phyloP scores from a whole-genome alignment of 2,329 filamentous ascomycete genomes.

The Celoporthe dispersa region DNA sequence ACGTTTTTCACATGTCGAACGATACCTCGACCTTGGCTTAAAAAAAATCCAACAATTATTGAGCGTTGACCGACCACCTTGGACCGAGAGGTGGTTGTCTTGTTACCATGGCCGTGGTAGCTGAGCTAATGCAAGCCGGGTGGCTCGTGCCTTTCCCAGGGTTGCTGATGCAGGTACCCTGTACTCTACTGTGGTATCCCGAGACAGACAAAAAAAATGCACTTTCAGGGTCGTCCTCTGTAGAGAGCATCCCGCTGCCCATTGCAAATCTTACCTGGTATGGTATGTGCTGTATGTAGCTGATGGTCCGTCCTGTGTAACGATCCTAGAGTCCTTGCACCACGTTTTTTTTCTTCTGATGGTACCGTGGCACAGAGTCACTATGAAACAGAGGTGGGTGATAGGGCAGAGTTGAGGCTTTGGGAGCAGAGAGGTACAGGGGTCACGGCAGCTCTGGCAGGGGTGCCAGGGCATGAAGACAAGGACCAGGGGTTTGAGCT shows the following conservation, averaged over 20 bases:
- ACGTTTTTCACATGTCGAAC: background rate
- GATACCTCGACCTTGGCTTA: background rate
- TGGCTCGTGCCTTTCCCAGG: conserved; percentile 2
- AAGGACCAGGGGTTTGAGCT: background rate
- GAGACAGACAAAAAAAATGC: background rate
- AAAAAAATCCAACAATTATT: background rate
- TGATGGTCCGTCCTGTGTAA: background rate
- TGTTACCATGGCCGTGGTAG: background rate
- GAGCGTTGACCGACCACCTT: background rate
- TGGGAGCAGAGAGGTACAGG: background rate
- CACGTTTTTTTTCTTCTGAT: background rate
- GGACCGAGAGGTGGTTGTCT: background rate
- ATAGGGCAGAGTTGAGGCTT: background rate
- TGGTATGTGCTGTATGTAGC: background rate
- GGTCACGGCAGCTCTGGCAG: background rate
- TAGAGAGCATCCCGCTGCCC: background rate
- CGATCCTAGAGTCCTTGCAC: background rate
- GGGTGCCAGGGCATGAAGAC: background rate
- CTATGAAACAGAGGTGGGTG: background rate
- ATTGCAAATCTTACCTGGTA: background rate
- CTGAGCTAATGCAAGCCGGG: background rate
- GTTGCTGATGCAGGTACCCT: conserved; percentile 1
- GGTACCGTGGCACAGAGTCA: background rate
- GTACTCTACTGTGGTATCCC: background rate
- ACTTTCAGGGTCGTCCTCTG: background rate